Evolutionary conservation across 768 basidiomycete species (phyloP).

Genomic region (Flagelloscypha sp.): DNA sequence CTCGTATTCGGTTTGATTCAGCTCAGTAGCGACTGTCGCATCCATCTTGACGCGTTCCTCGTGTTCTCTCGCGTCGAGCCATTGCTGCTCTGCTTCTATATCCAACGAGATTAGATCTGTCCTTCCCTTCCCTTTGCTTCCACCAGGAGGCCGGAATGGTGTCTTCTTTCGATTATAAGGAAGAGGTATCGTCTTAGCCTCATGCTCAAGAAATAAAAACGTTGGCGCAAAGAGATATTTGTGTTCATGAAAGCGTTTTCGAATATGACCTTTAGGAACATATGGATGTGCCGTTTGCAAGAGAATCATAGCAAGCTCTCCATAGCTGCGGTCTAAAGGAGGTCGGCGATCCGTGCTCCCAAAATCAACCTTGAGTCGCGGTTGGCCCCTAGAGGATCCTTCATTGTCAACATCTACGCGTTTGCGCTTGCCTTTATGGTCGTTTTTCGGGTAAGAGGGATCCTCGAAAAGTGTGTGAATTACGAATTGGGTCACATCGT

Average conservation of each 20-base stretch:
- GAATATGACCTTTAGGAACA: constrained; percentile 49
- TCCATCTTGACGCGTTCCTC: constrained; percentile 20
- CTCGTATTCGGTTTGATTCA: constrained; percentile 33
- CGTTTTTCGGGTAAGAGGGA: constrained; percentile 47
- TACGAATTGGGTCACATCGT: constrained; percentile 41
- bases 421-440: constrained; percentile 40
- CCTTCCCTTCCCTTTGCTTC: constrained; percentile 34
- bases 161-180: constrained; percentile 31
- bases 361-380: constrained; percentile 45
- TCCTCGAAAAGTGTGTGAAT: constrained; percentile 59
- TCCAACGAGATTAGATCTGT: constrained; percentile 28
- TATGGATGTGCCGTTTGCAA: constrained; percentile 3
- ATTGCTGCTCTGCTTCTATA: constrained; percentile 38
- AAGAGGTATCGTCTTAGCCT: constrained; percentile 17
- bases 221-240: constrained; percentile 59
- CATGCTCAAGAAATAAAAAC: constrained; percentile 43
- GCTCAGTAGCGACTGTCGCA: constrained; percentile 22
- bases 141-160: constrained; percentile 20
- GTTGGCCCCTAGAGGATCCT: constrained; percentile 24
- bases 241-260: constrained; percentile 27
- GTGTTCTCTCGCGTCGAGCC: constrained; percentile 33
- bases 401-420: constrained; percentile 21
- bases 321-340: constrained; percentile 43
- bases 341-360: constrained; percentile 38
- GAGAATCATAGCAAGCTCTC: constrained; percentile 22